These are phyloP conservation scores for Eucalyptus cloeziana DNA, from an alignment of 345 rosid species.

Conservation along the genomic window DNA sequence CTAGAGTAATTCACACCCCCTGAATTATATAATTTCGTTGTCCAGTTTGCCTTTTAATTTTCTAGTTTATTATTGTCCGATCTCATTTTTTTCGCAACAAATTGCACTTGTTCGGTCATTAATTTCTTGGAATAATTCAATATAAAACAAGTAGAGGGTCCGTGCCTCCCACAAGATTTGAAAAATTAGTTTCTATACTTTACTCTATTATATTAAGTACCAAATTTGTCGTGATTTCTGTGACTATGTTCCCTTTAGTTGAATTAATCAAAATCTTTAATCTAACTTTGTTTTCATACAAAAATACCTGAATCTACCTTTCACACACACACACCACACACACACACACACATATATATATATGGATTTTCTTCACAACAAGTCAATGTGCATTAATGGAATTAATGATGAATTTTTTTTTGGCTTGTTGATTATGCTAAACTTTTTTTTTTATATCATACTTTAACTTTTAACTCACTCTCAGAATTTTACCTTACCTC, in stretches of 20 bases:
- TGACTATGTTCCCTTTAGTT: background rate
- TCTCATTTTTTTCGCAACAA: too few species aligned
- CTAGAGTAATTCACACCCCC: background rate
- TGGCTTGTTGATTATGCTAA: too few species aligned
- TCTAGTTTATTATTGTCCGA: background rate
- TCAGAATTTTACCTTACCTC: accelerated
- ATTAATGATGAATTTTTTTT: background rate
- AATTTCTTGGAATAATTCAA: background rate
- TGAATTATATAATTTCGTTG: too few species aligned
- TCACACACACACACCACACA: background rate
- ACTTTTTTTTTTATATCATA: too few species aligned
- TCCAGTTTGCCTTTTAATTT: background rate
- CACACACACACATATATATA: too few species aligned
- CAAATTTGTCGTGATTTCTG: background rate
- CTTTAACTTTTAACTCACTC: too few species aligned
- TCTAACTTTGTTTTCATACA: background rate
- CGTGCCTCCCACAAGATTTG: background rate
- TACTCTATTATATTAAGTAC: background rate
- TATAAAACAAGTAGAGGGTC: background rate
- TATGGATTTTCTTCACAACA: background rate
- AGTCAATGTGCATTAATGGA: too few species aligned
- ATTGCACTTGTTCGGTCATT: background rate
- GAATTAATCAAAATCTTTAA: background rate
- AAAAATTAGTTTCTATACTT: background rate
- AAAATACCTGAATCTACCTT: background rate